Percentiles rank a stretch among this genome's conserved stretches.
Evolutionary conservation across 371 early-diverging fungal species (phyloP).

Genomic region (Mortierella sp.): DNA sequence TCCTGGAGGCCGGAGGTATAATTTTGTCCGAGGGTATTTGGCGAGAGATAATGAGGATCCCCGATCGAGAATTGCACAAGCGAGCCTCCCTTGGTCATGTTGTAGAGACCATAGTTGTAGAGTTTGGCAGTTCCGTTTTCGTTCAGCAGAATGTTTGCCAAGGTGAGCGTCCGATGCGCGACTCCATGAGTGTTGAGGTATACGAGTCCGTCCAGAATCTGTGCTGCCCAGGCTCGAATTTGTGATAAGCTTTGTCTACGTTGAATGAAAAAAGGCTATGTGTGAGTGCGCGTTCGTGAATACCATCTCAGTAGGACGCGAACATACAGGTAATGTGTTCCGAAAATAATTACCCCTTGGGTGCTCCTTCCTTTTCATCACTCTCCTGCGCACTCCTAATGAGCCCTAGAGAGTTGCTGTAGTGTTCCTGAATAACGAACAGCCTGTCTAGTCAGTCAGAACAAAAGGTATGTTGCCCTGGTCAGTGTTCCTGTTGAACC

Average conservation of each 20-base stretch:
- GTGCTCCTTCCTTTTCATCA: constrained; percentile 12
- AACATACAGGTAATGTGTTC: neutral
- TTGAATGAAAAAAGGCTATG: too few relatives aligned
- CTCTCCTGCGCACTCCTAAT: constrained; percentile 27
- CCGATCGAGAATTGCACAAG: constrained; percentile 79
- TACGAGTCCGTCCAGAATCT: constrained; percentile 66
- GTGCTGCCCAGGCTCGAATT: constrained; percentile 68
- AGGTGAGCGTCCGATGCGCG: constrained; percentile 65
- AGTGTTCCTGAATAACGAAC: constrained; percentile 72
- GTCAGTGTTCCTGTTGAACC: neutral
- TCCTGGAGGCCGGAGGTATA: constrained; percentile 22
- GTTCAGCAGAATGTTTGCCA: constrained; percentile 65
- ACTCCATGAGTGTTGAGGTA: constrained; percentile 65
- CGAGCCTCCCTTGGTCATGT: constrained; percentile 71
- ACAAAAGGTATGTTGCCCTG: neutral
- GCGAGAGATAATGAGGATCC: constrained; percentile 61
- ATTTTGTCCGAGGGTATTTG: constrained; percentile 39
- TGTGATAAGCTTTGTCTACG: constrained; percentile 29
- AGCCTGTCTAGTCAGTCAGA: constrained; percentile 62
- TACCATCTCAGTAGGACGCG: too few relatives aligned
- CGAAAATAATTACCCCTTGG: constrained; percentile 36
- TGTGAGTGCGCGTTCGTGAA: neutral
- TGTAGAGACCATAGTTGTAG: constrained; percentile 72
- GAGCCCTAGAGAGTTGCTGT: constrained; percentile 52
- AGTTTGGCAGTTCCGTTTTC: constrained; percentile 66